Evolutionary conservation across 108 stramenopile species (phyloP).

Genomic region (Fragilariopsis cylindrus): DNA sequence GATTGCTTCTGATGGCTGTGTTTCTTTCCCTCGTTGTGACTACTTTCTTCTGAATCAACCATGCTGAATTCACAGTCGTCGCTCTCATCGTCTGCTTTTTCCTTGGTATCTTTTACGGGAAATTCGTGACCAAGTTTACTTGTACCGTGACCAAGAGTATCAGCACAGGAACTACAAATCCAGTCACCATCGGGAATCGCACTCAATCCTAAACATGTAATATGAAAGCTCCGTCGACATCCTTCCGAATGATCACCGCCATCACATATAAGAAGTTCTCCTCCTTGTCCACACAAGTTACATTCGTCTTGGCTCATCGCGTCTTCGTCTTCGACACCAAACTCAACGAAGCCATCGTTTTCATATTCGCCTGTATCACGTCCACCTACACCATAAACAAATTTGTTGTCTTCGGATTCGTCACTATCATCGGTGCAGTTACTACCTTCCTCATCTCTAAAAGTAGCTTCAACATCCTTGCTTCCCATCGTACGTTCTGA

Average conservation of each 20-base stretch:
- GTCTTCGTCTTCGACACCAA: constrained; percentile 6
- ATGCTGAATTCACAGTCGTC: not conserved
- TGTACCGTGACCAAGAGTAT: constrained; percentile 26
- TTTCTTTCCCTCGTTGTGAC: not conserved
- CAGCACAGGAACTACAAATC: constrained; percentile 66
- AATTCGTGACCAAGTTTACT: constrained; percentile 53
- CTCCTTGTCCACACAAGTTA: constrained; percentile 46
- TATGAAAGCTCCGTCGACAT: constrained; percentile 55
- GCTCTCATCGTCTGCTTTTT: not conserved
- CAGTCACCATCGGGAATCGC: constrained; percentile 64
- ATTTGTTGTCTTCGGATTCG: constrained; percentile 1
- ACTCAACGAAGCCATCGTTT: constrained; percentile 58
- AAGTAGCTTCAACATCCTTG: not conserved
- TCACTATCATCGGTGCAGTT: not conserved
- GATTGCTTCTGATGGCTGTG: not conserved
- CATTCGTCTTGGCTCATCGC: constrained; percentile 37
- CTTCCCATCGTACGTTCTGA: not conserved
- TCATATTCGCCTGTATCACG: constrained; percentile 51
- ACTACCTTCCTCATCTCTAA: not conserved
- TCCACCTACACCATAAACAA: constrained; percentile 1
- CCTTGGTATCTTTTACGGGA: not conserved
- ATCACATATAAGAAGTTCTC: constrained; percentile 70
- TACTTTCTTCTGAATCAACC: not conserved
- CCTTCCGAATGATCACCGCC: constrained; percentile 49
- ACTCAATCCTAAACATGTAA: constrained; percentile 40